Percentiles rank a stretch among this genome's conserved stretches.
Evolutionary conservation across 768 basidiomycete species (phyloP).

Genomic region (Atractiella rhizophila): DNA sequence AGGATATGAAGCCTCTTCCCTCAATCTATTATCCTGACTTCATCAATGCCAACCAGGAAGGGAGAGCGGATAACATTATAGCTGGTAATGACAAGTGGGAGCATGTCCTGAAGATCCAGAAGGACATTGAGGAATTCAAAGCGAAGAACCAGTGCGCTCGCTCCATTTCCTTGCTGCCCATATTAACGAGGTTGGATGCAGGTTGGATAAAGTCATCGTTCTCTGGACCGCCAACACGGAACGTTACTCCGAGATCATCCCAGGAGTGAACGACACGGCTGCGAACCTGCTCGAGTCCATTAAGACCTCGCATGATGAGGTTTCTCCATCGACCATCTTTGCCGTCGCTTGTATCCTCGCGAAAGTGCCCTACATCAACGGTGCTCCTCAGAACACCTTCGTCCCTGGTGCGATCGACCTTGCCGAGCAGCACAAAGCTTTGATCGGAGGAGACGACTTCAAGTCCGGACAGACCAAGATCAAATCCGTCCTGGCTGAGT

Average conservation of each 20-base stretch:
- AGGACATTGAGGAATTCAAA: slow-evolving; percentile 90
- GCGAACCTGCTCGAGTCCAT: slow-evolving; percentile 62
- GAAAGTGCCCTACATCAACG: slow-evolving; percentile 64
- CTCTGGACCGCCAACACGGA: slow-evolving; percentile 99
- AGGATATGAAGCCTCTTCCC: slow-evolving; percentile 54
- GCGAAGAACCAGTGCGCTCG: no score
- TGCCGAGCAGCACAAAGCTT: slow-evolving; percentile 62
- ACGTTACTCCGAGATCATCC: slow-evolving; percentile 80
- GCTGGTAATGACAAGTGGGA: slow-evolving; percentile 62
- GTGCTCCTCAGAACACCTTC: slow-evolving; percentile 96
- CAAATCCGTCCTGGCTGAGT: slow-evolving; percentile 90
- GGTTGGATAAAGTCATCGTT: slow-evolving; percentile 64
- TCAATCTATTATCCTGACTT: slow-evolving; percentile 41
- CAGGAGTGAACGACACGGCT: slow-evolving; percentile 84
- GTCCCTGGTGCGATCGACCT: slow-evolving; percentile 84
- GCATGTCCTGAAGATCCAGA: slow-evolving; percentile 73
- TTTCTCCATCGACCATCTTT: slow-evolving; percentile 89
- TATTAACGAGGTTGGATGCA: no score
- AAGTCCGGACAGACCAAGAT: slow-evolving; percentile 46
- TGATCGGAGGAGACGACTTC: slow-evolving; percentile 94
- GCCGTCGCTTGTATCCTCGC: slow-evolving; percentile 90
- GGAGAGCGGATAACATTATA: slow-evolving; percentile 78
- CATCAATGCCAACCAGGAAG: slow-evolving; percentile 67
- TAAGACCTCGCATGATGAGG: slow-evolving; percentile 60
- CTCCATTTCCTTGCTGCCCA: no score